These are phyloP conservation scores for Sonneratia alba DNA, from an alignment of 345 rosid species.

Conservation along the genomic window DNA sequence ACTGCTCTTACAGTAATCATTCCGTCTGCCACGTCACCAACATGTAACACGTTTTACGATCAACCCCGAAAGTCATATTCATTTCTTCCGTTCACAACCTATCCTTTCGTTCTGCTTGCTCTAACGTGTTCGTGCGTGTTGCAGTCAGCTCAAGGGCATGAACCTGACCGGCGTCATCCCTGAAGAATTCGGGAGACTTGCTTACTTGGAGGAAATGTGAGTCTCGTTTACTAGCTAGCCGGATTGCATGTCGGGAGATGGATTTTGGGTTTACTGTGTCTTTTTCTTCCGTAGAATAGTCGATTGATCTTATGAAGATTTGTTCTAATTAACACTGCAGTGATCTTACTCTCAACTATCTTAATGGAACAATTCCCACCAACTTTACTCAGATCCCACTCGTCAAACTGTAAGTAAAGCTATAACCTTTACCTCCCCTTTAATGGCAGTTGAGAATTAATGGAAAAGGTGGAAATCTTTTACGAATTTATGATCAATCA, in stretches of 20 bases:
- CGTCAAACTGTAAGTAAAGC: conserved; percentile 33
- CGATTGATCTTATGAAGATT: no score
- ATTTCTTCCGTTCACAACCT: neutral
- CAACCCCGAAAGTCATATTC: neutral
- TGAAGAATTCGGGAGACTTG: conserved; percentile 52
- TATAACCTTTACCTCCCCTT: neutral
- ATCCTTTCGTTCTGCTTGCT: neutral
- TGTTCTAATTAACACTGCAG: conserved; percentile 20
- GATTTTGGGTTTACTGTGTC: no score
- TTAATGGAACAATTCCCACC: conserved; percentile 64
- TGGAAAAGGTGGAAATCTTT: neutral
- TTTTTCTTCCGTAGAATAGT: no score
- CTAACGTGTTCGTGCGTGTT: neutral
- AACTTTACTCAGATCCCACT: conserved; percentile 47
- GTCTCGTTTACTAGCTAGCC: conserved; percentile 6
- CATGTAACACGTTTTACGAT: neutral
- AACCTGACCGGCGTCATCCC: conserved; percentile 59
- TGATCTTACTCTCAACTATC: conserved; percentile 60
- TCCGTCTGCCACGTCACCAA: conserved; percentile 3
- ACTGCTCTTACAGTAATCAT: neutral
- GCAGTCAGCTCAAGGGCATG: conserved; percentile 44
- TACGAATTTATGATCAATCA: neutral
- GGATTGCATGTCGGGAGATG: neutral
- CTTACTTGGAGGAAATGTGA: conserved; percentile 44
- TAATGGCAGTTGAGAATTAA: neutral